Percentiles rank a stretch among this genome's conserved stretches.
Evolutionary conservation across 768 basidiomycete species (phyloP).

Genomic region (Mycena kentingensis): DNA sequence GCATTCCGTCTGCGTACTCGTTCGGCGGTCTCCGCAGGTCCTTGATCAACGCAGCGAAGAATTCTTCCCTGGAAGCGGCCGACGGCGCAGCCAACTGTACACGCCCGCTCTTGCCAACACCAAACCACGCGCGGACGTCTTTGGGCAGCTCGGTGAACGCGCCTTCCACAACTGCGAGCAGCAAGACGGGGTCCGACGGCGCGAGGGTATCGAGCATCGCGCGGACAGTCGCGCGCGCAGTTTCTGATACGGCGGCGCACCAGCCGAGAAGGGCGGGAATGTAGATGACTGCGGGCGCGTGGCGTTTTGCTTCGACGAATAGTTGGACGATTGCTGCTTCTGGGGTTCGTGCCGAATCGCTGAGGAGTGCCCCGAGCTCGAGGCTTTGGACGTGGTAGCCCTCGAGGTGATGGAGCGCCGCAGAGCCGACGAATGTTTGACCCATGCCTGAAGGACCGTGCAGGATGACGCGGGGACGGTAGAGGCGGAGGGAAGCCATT

Average conservation of each 20-base stretch:
- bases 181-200: constrained; percentile 90
- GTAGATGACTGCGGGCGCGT: constrained; percentile 94
- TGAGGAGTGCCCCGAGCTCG: constrained; percentile 85
- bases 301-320: constrained; percentile 95
- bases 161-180: constrained; percentile 89
- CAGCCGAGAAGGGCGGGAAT: constrained; percentile 87
- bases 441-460: constrained; percentile 88
- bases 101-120: constrained; percentile 70
- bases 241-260: constrained; percentile 84
- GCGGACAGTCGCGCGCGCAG: constrained; percentile 79
- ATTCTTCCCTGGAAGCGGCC: constrained; percentile 58
- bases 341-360: constrained; percentile 86
- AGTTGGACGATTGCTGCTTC: constrained; percentile 95
- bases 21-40: constrained; percentile 78
- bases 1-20: constrained; percentile 86
- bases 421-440: constrained; percentile 86
- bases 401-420: constrained; percentile 90
- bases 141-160: constrained; percentile 64
- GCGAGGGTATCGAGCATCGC: constrained; percentile 90
- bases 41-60: constrained; percentile 74
- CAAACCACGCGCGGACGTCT: constrained; percentile 94
- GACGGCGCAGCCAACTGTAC: constrained; percentile 61
- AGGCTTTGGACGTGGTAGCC: constrained; percentile 94
- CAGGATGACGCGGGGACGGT: constrained; percentile 84
- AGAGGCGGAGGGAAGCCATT: constrained; percentile 88